Conservation (phyloP, 257 asterid genomes). For the Eustoma russellianum region DNA sequence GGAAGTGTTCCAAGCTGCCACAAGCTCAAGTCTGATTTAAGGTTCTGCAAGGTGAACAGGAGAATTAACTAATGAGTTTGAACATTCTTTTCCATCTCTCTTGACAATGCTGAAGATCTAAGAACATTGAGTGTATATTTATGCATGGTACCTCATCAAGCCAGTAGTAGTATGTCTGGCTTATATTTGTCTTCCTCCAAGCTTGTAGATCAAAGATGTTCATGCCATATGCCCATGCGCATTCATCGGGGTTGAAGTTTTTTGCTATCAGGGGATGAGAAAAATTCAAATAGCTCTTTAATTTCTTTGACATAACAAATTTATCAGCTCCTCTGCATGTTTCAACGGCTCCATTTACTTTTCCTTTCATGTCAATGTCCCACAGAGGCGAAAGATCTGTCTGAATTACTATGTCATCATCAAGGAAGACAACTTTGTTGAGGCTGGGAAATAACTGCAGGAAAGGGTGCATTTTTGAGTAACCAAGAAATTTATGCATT, state of each 20-base stretch:
- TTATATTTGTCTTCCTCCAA: slow-evolving; percentile 83
- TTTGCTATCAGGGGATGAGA: slow-evolving; percentile 82
- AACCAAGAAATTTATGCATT: background rate
- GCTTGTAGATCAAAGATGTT: slow-evolving; percentile 81
- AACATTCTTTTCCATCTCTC: background rate
- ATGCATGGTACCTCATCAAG: slow-evolving; percentile 50
- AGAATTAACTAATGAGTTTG: slow-evolving; percentile 3
- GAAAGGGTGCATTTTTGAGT: slow-evolving; percentile 4
- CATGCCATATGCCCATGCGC: slow-evolving; percentile 99
- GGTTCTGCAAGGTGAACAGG: slow-evolving; percentile 42
- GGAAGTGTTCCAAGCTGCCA: slow-evolving; percentile 98
- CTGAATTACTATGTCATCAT: slow-evolving; percentile 87
- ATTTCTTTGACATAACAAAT: slow-evolving; percentile 82
- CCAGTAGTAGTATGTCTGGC: slow-evolving; percentile 76
- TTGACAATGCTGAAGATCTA: no score
- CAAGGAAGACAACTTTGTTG: slow-evolving; percentile 74
- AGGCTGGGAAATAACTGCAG: slow-evolving; percentile 89
- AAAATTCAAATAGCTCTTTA: slow-evolving; percentile 82
- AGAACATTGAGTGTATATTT: background rate
- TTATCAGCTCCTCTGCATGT: slow-evolving; percentile 84
- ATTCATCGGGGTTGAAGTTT: slow-evolving; percentile 63
- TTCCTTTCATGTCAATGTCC: slow-evolving; percentile 85
- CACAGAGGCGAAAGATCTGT: slow-evolving; percentile 89
- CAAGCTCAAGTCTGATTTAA: slow-evolving; percentile 82
- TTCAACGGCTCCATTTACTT: slow-evolving; percentile 93